phyloP scores from a whole-genome alignment of 2,329 filamentous ascomycete species.

The Xylaria sp. region DNA sequence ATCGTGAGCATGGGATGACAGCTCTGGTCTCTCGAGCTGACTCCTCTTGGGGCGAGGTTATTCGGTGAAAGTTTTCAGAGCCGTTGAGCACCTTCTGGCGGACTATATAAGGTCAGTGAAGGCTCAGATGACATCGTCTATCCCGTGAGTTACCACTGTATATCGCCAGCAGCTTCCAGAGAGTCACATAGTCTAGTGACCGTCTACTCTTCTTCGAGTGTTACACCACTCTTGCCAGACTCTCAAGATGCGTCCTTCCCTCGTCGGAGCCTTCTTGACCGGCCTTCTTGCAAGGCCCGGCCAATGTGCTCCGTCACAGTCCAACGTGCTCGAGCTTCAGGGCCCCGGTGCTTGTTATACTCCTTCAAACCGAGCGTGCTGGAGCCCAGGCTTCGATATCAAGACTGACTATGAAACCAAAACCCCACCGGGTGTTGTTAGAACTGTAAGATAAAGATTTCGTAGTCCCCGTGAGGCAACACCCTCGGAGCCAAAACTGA shows the following conservation, averaged over 20 bases:
- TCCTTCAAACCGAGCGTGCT: slow-evolving; percentile 44
- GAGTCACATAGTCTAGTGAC: slow-evolving; percentile 2
- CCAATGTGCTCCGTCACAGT: slow-evolving; percentile 30
- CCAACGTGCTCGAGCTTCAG: slow-evolving; percentile 25
- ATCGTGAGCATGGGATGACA: slow-evolving; percentile 15
- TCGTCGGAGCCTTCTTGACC: slow-evolving; percentile 21
- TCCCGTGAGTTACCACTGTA: neutral
- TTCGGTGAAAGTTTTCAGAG: neutral
- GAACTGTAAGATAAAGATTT: slow-evolving; percentile 31
- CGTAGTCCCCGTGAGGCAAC: slow-evolving; percentile 52
- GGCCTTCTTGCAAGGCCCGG: slow-evolving; percentile 27
- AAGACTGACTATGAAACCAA: slow-evolving; percentile 45
- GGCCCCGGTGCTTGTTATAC: slow-evolving; percentile 36
- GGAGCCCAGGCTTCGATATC: slow-evolving; percentile 43
- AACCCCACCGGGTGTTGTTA: slow-evolving; percentile 38
- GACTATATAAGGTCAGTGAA: slow-evolving; percentile 28
- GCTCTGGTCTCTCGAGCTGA: neutral
- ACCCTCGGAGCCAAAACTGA: neutral
- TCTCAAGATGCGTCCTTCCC: slow-evolving; percentile 26
- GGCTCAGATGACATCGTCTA: neutral
- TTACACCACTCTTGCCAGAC: neutral
- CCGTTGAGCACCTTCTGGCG: neutral
- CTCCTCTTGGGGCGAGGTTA: neutral
- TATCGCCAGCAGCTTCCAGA: neutral
- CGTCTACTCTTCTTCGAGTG: neutral